Evolutionary conservation across 208 protist genomes (phyloP).

Genomic region (Vickermania ingenoplastis): DNA sequence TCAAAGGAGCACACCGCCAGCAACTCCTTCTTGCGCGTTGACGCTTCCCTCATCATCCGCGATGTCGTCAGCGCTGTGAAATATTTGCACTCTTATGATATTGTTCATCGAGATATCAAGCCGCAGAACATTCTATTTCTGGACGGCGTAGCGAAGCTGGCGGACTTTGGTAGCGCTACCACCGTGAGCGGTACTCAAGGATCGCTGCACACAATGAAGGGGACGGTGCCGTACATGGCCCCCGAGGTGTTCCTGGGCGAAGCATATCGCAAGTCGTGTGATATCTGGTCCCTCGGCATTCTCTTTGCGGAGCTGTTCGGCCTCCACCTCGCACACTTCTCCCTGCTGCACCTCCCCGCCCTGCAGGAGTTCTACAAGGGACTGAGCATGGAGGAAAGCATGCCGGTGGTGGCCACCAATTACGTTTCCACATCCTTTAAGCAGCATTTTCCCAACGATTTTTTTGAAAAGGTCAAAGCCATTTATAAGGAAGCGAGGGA

Average conservation of each 20-base stretch:
- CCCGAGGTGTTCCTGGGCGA: conserved; percentile 79
- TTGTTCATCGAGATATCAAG: conserved; percentile 83
- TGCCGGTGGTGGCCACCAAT: conserved; percentile 19
- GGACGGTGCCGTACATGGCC: conserved; percentile 76
- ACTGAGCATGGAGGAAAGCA: conserved; percentile 25
- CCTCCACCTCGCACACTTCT: conserved; percentile 59
- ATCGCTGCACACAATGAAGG: conserved; percentile 61
- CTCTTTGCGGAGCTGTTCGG: conserved; percentile 69
- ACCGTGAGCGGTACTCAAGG: conserved; percentile 21
- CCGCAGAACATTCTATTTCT: conserved; percentile 72
- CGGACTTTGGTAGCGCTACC: conserved; percentile 66
- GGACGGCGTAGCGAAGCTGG: conserved; percentile 65
- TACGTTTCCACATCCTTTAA: background rate
- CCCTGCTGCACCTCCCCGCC: conserved; percentile 48
- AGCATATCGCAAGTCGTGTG: conserved; percentile 66
- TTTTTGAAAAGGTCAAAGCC: background rate
- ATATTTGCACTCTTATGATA: conserved; percentile 55
- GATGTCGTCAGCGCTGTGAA: conserved; percentile 40
- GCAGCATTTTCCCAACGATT: background rate
- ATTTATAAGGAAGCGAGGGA: too few species aligned
- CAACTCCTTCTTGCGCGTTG: background rate
- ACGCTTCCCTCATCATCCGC: conserved; percentile 38
- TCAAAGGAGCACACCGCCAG: background rate
- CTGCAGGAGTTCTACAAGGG: conserved; percentile 53
- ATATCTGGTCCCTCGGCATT: conserved; percentile 80